phyloP scores from a whole-genome alignment of 495 filamentous ascomycete species.

The Tuber umbilicatum region DNA sequence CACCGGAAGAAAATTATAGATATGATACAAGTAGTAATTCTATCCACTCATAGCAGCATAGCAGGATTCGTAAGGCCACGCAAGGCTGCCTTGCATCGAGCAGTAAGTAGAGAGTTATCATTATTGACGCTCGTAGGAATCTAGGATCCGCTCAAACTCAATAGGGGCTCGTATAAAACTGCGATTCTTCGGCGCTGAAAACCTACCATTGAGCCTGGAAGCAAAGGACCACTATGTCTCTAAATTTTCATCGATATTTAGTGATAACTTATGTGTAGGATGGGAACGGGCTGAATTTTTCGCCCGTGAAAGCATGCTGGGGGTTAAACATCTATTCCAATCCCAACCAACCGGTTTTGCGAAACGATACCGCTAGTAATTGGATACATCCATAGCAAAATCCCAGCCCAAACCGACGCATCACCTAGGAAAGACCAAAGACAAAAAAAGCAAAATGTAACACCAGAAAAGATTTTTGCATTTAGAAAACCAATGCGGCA shows the following conservation, averaged over 20 bases:
- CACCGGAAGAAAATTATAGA: not conserved
- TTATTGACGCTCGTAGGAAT: not conserved
- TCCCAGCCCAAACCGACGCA: constrained; percentile 12
- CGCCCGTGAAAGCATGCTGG: not conserved
- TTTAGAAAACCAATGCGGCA: constrained; percentile 97
- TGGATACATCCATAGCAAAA: constrained; percentile 30
- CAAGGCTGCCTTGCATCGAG: not conserved
- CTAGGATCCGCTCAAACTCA: not conserved
- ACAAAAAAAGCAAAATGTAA: constrained; percentile 28
- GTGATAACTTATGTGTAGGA: not conserved
- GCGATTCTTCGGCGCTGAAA: not conserved
- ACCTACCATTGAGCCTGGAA: not conserved
- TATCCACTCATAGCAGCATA: not conserved
- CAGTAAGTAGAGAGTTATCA: not conserved
- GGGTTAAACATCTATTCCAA: not conserved
- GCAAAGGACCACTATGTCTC: not conserved
- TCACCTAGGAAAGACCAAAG: constrained; percentile 21
- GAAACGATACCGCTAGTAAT: constrained; percentile 31
- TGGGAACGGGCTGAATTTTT: not conserved
- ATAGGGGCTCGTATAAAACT: not conserved
- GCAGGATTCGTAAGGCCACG: not conserved
- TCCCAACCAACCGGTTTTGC: constrained; percentile 13
- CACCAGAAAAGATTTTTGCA: constrained; percentile 36
- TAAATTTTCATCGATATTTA: not conserved
- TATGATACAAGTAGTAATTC: not conserved